Percentiles rank a stretch among this genome's conserved stretches.
phyloP scores from a whole-genome alignment of 2,329 filamentous ascomycete genomes.

The Parascedosporium putredinis region DNA sequence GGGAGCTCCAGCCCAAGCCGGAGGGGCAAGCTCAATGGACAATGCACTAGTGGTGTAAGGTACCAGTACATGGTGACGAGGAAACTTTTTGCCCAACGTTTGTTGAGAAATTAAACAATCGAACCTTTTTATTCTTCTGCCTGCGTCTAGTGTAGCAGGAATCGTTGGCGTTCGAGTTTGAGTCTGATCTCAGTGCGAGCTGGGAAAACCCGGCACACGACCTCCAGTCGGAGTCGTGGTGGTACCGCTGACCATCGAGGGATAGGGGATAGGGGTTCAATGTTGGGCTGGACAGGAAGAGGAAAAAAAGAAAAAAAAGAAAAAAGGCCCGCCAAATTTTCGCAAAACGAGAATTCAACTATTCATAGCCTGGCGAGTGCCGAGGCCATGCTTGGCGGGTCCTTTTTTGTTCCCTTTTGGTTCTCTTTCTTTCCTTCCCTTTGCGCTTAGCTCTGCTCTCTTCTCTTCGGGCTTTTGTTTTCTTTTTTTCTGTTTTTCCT shows the following conservation, averaged over 20 bases:
- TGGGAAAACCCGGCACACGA: not conserved
- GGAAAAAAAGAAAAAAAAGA: too few relatives aligned
- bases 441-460: too few relatives aligned
- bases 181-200: not conserved
- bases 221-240: not conserved
- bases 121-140: not conserved
- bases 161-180: not conserved
- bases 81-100: conserved; percentile 2
- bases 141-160: not conserved
- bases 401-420: too few relatives aligned
- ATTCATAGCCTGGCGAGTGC: too few relatives aligned
- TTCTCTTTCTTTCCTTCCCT: too few relatives aligned
- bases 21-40: not conserved
- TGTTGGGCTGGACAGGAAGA: too few relatives aligned
- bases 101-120: conserved; percentile 1
- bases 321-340: too few relatives aligned
- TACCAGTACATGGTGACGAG: conserved; percentile 2
- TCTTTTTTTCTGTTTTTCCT: too few relatives aligned
- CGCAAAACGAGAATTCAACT: too few relatives aligned
- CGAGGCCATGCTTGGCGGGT: too few relatives aligned
- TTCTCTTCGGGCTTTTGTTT: too few relatives aligned
- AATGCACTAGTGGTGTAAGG: conserved; percentile 1
- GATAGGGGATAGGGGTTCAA: not conserved
- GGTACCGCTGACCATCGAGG: not conserved
- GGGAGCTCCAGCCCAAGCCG: not conserved